phyloP scores from a whole-genome alignment of 2,329 filamentous ascomycete genomes.

The Bertia moriformis region DNA sequence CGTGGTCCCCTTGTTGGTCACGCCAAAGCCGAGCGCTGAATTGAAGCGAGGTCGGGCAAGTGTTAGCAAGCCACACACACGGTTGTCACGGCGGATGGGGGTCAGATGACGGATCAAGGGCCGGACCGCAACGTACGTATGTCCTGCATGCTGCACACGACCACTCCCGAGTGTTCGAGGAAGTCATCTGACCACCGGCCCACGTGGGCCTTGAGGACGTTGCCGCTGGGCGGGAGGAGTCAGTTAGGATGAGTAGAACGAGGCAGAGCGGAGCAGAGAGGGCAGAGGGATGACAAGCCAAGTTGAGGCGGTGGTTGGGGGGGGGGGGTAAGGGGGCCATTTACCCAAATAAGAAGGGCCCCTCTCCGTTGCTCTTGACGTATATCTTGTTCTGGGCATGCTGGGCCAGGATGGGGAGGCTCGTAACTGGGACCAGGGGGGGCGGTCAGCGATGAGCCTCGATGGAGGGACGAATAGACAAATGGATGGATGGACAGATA shows the following conservation, averaged over 20 bases:
- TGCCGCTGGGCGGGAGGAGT: too few relatives aligned
- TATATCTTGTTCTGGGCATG: conserved; percentile 94
- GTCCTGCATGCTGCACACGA: conserved; percentile 86
- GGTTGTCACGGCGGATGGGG: conserved; percentile 8
- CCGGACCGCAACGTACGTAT: too few relatives aligned
- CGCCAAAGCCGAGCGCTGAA: conserved; percentile 84
- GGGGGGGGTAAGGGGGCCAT: too few relatives aligned
- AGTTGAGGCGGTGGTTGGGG: too few relatives aligned
- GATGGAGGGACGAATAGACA: too few relatives aligned
- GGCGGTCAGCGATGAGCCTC: too few relatives aligned
- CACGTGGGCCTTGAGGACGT: conserved; percentile 63
- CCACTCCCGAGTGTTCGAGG: conserved; percentile 80
- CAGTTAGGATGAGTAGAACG: too few relatives aligned
- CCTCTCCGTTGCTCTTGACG: conserved; percentile 90
- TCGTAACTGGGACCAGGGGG: conserved; percentile 83
- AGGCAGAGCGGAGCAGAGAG: too few relatives aligned
- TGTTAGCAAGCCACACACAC: not conserved
- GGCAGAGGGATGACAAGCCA: too few relatives aligned
- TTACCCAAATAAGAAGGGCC: too few relatives aligned
- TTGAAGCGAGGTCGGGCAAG: not conserved
- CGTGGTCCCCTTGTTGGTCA: conserved; percentile 71
- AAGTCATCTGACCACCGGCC: conserved; percentile 81
- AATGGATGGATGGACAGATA: not conserved
- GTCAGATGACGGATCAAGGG: too few relatives aligned
- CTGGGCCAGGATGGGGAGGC: conserved; percentile 69